These are phyloP conservation scores for Penstemon newberryi DNA, from an alignment of 257 asterid species.

Conservation along the genomic window DNA sequence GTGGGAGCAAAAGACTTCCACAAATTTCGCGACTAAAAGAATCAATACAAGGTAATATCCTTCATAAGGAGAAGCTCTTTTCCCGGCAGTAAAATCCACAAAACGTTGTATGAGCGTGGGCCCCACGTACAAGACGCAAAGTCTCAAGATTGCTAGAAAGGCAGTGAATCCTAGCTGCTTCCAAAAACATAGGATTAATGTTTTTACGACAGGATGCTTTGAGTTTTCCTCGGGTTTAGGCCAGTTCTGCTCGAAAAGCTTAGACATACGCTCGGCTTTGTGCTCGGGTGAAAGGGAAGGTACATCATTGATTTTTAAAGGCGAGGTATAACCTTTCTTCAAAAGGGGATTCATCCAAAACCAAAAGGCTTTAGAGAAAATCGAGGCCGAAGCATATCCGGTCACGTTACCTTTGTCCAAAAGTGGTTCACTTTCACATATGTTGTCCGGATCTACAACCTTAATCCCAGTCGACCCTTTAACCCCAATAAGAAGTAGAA, in stretches of 20 bases:
- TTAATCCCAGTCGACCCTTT: conserved; percentile 70
- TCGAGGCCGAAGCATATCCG: conserved; percentile 73
- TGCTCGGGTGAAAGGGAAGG: conserved; percentile 80
- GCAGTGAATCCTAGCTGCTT: conserved; percentile 71
- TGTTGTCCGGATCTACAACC: conserved; percentile 25
- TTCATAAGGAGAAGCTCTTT: conserved; percentile 51
- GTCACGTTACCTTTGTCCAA: conserved; percentile 49
- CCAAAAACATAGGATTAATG: conserved; percentile 80
- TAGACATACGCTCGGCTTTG: conserved; percentile 66
- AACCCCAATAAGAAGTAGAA: conserved; percentile 51
- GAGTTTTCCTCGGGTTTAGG: conserved; percentile 78
- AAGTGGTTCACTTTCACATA: conserved; percentile 32
- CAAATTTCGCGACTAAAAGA: conserved; percentile 65
- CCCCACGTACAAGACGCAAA: conserved; percentile 75
- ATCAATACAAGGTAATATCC: conserved; percentile 72
- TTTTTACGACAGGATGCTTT: conserved; percentile 67
- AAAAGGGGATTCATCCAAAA: conserved; percentile 86
- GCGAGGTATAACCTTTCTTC: conserved; percentile 61
- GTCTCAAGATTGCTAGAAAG: conserved; percentile 59
- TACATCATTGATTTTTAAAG: conserved; percentile 69
- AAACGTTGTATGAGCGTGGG: conserved; percentile 76
- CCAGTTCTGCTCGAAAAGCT: conserved; percentile 65
- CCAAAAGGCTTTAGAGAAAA: conserved; percentile 74
- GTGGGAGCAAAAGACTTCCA: conserved; percentile 78
- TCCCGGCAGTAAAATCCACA: conserved; percentile 71